phyloP scores from a whole-genome alignment of 768 basidiomycete genomes.

The Pleurotus salmoneostramineus region DNA sequence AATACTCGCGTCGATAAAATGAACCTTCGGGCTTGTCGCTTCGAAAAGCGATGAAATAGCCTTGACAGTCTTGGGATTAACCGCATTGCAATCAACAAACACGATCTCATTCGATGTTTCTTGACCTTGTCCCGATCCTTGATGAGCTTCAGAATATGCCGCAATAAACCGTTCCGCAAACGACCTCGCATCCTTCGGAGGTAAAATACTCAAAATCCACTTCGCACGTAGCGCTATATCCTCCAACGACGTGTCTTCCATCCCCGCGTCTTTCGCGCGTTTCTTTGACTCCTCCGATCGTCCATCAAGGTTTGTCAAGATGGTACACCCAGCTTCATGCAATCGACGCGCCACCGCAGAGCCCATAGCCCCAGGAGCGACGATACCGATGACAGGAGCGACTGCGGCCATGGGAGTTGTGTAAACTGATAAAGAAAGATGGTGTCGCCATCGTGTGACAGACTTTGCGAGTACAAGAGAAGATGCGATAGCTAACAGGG shows the following conservation, averaged over 20 bases:
- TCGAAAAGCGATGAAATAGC: conserved; percentile 41
- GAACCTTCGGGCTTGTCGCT: conserved; percentile 22
- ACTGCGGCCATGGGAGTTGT: background rate
- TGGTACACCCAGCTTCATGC: conserved; percentile 41
- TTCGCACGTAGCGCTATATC: conserved; percentile 28
- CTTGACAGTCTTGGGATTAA: conserved; percentile 47
- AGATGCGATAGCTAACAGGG: background rate
- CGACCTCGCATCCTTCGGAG: conserved; percentile 47
- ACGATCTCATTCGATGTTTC: conserved; percentile 16
- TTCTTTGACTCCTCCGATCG: conserved; percentile 46
- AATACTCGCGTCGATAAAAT: conserved; percentile 54
- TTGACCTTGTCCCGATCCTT: conserved; percentile 1
- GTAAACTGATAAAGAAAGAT: background rate
- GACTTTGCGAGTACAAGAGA: background rate
- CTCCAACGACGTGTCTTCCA: conserved; percentile 29
- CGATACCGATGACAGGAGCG: conserved; percentile 33
- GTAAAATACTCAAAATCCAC: conserved; percentile 55
- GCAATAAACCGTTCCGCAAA: conserved; percentile 37
- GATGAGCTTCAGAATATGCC: conserved; percentile 17
- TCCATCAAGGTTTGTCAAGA: conserved; percentile 51
- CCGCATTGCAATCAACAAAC: conserved; percentile 58
- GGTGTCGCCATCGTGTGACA: background rate
- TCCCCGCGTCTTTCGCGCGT: conserved; percentile 48
- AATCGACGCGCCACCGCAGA: conserved; percentile 48
- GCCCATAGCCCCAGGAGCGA: conserved; percentile 61